Conservation (phyloP, 768 basidiomycete species). For the Lactarius quietus region DNA sequence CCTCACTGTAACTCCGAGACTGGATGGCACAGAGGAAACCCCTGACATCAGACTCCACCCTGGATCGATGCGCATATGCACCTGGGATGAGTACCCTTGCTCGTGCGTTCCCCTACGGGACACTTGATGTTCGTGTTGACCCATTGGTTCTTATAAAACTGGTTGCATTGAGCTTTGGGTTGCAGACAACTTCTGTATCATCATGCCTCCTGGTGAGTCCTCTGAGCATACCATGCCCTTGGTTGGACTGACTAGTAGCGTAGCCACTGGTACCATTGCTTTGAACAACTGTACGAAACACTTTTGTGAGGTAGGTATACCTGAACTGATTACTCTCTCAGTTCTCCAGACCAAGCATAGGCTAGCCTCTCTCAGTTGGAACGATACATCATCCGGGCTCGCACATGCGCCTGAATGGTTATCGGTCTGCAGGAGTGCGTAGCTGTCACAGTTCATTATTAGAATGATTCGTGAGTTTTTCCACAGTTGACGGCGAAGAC, state of each 20-base stretch:
- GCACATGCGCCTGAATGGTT: conserved; percentile 47
- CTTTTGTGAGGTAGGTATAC: background rate
- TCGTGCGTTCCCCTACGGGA: conserved; percentile 2
- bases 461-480: background rate
- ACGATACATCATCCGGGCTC: conserved; percentile 40
- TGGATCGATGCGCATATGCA: conserved; percentile 10
- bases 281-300: conserved; percentile 25
- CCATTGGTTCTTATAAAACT: conserved; percentile 15
- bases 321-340: conserved; percentile 23
- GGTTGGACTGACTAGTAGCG: conserved; percentile 5
- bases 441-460: background rate
- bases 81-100: conserved; percentile 4
- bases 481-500: conserved; percentile 22
- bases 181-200: background rate
- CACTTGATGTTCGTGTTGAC: background rate
- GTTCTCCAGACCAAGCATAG: conserved; percentile 38
- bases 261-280: conserved; percentile 24
- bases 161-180: background rate
- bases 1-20: conserved; percentile 9
- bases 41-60: conserved; percentile 11
- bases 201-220: conserved; percentile 21
- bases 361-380: conserved; percentile 40
- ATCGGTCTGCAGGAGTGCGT: conserved; percentile 51
- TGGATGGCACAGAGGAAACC: conserved; percentile 5
- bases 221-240: background rate